Conservation (phyloP, 306 rosid species). For the Hippophae gyantsensis region DNA sequence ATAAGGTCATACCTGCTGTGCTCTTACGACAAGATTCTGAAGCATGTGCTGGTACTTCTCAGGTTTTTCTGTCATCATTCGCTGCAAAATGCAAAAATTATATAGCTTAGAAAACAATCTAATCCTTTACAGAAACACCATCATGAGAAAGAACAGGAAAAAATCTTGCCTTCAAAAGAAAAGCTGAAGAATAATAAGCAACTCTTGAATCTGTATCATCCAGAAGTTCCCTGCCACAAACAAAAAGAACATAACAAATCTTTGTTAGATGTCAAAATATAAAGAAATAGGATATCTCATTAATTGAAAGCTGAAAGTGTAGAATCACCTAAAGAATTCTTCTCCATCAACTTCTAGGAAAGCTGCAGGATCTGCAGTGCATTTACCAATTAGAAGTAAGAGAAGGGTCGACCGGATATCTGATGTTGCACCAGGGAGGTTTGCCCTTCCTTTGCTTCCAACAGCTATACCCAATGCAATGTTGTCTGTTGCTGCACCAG, state of each 20-base stretch:
- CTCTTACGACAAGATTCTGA: conserved; percentile 87
- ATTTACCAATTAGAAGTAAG: conserved; percentile 91
- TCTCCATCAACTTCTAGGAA: conserved; percentile 80
- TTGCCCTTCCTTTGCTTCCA: conserved; percentile 98
- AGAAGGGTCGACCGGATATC: conserved; percentile 90
- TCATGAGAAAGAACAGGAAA: conserved; percentile 9
- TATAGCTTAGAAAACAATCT: conserved; percentile 13
- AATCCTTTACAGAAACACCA: conserved; percentile 8
- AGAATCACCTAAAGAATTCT: conserved; percentile 77
- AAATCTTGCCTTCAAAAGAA: conserved; percentile 86
- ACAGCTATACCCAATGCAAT: conserved; percentile 92
- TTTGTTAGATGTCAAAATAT: conserved; percentile 1
- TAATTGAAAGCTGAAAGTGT: conserved; percentile 11
- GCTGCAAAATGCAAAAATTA: conserved; percentile 42
- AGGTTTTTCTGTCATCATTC: conserved; percentile 95
- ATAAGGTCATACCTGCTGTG: conserved; percentile 80
- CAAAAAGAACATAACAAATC: conserved; percentile 10
- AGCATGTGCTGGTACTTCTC: conserved; percentile 93
- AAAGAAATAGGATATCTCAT: conserved; percentile 10
- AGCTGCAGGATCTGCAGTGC: conserved; percentile 81
- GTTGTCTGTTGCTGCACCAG: conserved; percentile 93
- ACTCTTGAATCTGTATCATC: conserved; percentile 98
- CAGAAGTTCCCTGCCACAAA: conserved; percentile 68
- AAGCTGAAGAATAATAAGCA: conserved; percentile 89
- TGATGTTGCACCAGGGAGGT: conserved; percentile 88